phyloP scores from a whole-genome alignment of 2,329 filamentous ascomycete genomes.

The Paecilomyces formosus region DNA sequence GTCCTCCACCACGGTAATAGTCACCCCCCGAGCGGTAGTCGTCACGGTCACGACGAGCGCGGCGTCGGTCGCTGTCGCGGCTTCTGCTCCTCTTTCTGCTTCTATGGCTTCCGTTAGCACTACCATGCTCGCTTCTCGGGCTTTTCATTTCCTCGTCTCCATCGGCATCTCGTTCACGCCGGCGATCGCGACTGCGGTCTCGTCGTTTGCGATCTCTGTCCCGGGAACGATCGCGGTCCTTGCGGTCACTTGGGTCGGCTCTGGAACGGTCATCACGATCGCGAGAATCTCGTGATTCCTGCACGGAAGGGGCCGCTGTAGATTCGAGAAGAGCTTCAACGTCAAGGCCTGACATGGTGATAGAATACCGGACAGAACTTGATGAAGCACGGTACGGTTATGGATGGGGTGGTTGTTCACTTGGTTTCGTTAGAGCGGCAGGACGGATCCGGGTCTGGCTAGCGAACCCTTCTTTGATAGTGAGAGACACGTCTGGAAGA shows the following conservation, averaged over 20 bases:
- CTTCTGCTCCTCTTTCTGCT: slow-evolving; percentile 75
- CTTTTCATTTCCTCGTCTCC: slow-evolving; percentile 56
- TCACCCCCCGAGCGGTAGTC: slow-evolving; percentile 54
- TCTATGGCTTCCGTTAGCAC: slow-evolving; percentile 61
- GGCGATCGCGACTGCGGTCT: slow-evolving; percentile 51
- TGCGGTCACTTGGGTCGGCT: slow-evolving; percentile 48
- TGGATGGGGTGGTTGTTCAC: slow-evolving; percentile 27
- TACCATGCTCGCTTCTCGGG: slow-evolving; percentile 68
- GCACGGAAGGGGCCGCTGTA: slow-evolving; percentile 54
- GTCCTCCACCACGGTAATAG: slow-evolving; percentile 60
- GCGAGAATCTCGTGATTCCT: slow-evolving; percentile 27
- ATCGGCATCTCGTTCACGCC: slow-evolving; percentile 45
- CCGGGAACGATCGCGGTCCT: slow-evolving; percentile 39
- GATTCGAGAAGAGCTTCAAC: slow-evolving; percentile 89
- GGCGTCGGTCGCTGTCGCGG: slow-evolving; percentile 66
- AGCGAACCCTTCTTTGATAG: slow-evolving; percentile 17
- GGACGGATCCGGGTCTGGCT: slow-evolving; percentile 13
- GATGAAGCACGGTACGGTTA: slow-evolving; percentile 16
- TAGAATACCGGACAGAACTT: slow-evolving; percentile 17
- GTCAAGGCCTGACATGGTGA: slow-evolving; percentile 62
- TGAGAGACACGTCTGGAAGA: not conserved
- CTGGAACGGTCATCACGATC: slow-evolving; percentile 53
- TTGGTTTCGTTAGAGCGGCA: slow-evolving; percentile 19
- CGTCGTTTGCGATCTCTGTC: slow-evolving; percentile 53
- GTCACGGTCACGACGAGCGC: slow-evolving; percentile 62